Conservation (phyloP, 768 basidiomycete species). For the Tulasnella sp. region DNA sequence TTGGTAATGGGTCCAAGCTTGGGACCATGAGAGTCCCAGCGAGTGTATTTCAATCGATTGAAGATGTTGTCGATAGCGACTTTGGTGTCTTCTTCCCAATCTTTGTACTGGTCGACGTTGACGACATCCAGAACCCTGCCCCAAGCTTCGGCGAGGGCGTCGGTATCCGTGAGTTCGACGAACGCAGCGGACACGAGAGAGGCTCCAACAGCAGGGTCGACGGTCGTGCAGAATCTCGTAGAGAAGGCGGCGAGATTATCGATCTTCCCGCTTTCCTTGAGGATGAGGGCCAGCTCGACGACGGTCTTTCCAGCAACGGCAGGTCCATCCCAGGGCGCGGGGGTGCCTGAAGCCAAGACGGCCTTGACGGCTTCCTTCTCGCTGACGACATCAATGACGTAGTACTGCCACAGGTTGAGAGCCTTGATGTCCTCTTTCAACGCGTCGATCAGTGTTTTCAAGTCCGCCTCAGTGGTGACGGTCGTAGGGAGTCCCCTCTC, state of each 20-base stretch:
- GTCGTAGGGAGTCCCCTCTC: conserved; percentile 66
- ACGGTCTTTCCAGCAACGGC: conserved; percentile 55
- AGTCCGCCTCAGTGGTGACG: conserved; percentile 61
- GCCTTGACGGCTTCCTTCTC: conserved; percentile 59
- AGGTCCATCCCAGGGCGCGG: conserved; percentile 52
- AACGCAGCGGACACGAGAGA: conserved; percentile 48
- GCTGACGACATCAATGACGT: conserved; percentile 69
- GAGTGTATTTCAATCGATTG: conserved; percentile 71
- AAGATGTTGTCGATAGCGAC: conserved; percentile 69
- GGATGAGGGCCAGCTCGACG: conserved; percentile 61
- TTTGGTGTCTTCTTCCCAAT: conserved; percentile 79
- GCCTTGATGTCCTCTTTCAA: conserved; percentile 58
- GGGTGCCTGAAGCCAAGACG: conserved; percentile 43
- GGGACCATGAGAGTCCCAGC: conserved; percentile 80
- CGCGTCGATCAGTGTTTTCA: conserved; percentile 60
- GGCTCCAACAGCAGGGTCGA: conserved; percentile 63
- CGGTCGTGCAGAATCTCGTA: conserved; percentile 61
- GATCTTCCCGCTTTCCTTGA: conserved; percentile 54
- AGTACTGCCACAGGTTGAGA: conserved; percentile 88
- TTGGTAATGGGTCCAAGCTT: conserved; percentile 73
- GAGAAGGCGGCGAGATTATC: conserved; percentile 56
- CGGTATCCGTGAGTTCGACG: conserved; percentile 41
- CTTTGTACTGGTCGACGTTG: conserved; percentile 82
- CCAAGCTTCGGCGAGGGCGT: conserved; percentile 68
- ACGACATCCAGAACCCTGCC: conserved; percentile 72